Conservation (phyloP, 2,329 filamentous ascomycete species). For the Diaporthe australafricana region DNA sequence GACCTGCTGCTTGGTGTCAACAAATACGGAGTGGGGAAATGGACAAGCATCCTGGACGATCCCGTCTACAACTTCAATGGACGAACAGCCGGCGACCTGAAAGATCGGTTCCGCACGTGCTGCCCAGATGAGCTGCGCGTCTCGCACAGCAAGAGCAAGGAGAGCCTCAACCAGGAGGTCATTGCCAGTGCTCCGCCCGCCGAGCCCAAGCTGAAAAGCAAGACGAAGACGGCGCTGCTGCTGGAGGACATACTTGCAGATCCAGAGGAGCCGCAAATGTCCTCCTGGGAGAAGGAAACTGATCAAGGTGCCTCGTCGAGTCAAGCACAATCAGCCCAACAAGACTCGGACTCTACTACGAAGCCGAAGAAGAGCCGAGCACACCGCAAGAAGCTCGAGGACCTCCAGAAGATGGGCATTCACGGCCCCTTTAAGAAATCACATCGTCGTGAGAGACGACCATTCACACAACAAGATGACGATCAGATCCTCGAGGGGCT, state of each 20-base stretch:
- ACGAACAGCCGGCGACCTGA: conserved; percentile 71
- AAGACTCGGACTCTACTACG: conserved; percentile 47
- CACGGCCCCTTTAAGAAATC: conserved; percentile 72
- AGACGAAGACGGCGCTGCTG: conserved; percentile 61
- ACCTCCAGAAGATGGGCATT: conserved; percentile 66
- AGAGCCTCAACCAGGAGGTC: conserved; percentile 33
- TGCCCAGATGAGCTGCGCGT: conserved; percentile 71
- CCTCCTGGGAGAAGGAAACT: conserved; percentile 24
- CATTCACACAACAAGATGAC: conserved; percentile 73
- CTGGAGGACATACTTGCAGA: conserved; percentile 68
- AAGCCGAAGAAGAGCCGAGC: conserved; percentile 54
- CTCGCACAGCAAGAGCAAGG: conserved; percentile 44
- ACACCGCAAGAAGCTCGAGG: conserved; percentile 57
- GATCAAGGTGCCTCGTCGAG: conserved; percentile 24
- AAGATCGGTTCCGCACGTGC: conserved; percentile 75
- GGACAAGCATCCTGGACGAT: conserved; percentile 74
- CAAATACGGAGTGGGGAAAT: conserved; percentile 73
- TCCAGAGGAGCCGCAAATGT: conserved; percentile 50
- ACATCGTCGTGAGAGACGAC: conserved; percentile 67
- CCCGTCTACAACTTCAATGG: conserved; percentile 70
- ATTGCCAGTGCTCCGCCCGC: conserved; percentile 15
- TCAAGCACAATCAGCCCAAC: conserved; percentile 34
- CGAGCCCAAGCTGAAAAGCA: conserved; percentile 45
- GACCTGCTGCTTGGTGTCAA: conserved; percentile 71
- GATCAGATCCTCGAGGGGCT: conserved; percentile 71